Percentiles rank a stretch among this genome's conserved stretches.
Conservation (phyloP, 31 red algal genomes). For the Asparagopsis taxiformis region DNA sequence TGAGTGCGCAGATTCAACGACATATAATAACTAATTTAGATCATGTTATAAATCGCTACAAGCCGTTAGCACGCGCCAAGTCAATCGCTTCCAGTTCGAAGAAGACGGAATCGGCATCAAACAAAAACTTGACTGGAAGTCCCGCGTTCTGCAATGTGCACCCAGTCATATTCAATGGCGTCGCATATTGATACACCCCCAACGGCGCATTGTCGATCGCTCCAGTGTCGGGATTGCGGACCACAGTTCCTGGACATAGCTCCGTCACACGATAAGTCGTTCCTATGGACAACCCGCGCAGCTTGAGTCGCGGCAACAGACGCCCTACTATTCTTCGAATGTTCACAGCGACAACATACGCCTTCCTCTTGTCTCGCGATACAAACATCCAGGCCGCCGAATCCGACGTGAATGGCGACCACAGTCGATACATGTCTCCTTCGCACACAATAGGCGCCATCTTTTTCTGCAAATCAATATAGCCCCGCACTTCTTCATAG, state of each 20-base stretch:
- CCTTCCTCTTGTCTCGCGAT: conserved; percentile 45
- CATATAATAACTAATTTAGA: too few species aligned
- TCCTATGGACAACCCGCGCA: conserved; percentile 52
- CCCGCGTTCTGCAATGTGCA: conserved; percentile 72
- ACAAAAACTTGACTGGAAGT: conserved; percentile 86
- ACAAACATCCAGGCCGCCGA: conserved; percentile 98
- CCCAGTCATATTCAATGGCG: conserved; percentile 43
- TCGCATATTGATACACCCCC: conserved; percentile 89
- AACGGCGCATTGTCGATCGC: conserved; percentile 65
- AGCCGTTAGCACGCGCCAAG: not conserved
- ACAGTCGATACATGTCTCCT: conserved; percentile 90
- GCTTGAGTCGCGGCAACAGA: conserved; percentile 71
- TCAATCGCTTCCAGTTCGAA: conserved; percentile 51
- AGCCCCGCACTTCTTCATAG: conserved; percentile 66
- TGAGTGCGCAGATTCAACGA: too few species aligned
- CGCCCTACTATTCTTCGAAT: conserved; percentile 78
- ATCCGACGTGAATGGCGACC: conserved; percentile 80
- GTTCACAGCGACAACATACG: conserved; percentile 85
- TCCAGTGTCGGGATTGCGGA: conserved; percentile 85
- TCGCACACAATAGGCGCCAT: conserved; percentile 65
- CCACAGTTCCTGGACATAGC: conserved; percentile 73
- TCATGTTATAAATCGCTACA: not conserved
- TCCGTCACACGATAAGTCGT: conserved; percentile 76
- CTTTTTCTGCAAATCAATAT: conserved; percentile 68
- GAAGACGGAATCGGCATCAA: conserved; percentile 87